Conservation (phyloP, 345 rosid genomes). For the Lumnitzera racemosa region DNA sequence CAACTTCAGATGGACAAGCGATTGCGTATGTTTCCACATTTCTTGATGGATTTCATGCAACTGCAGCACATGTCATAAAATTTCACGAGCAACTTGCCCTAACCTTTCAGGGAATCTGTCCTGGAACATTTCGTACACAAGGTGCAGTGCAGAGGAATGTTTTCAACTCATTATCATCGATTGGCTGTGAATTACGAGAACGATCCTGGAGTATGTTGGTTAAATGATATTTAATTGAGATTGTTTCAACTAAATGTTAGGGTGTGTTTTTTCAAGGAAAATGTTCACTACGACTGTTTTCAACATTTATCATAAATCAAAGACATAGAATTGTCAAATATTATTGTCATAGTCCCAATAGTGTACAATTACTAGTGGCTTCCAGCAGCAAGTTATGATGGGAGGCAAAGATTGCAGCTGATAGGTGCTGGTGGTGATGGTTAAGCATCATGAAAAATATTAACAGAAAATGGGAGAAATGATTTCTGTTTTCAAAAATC, state of each 20-base stretch:
- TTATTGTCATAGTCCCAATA: no score
- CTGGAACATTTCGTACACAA: conserved; percentile 77
- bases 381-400: no score
- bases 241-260: neutral
- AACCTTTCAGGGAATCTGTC: conserved; percentile 62
- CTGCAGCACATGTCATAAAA: neutral
- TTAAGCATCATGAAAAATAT: no score
- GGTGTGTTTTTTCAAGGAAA: neutral
- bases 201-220: conserved; percentile 47
- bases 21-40: conserved; percentile 60
- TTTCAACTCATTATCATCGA: conserved; percentile 94
- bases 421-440: no score
- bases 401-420: no score
- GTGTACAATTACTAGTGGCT: no score
- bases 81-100: no score
- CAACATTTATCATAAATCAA: no score
- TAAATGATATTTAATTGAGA: neutral
- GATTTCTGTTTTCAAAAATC: no score
- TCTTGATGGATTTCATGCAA: neutral
- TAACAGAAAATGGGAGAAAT: no score
- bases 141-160: conserved; percentile 84
- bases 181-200: conserved; percentile 63
- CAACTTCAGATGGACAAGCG: conserved; percentile 99
- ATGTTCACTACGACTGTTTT: neutral
- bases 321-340: no score